Base-by-base conservation (phyloP, 805 yeast species). In the Ogataea siamensis region DNA sequence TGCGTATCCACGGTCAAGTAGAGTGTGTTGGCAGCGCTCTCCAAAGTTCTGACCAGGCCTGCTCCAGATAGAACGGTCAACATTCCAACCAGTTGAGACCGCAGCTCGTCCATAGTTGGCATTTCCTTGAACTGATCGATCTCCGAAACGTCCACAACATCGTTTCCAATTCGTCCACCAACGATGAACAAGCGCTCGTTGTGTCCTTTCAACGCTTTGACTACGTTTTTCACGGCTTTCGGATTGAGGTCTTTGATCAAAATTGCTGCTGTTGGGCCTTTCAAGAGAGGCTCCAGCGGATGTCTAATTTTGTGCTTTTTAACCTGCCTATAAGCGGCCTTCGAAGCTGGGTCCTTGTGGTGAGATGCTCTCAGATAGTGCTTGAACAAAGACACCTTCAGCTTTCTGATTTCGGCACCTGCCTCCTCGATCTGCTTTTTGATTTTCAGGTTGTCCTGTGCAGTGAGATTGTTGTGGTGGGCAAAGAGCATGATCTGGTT, bases 11-110 rank as follows among this genome's bases (percentile, higher is more conserved):
- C 63, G 7, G 94, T 84, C 62, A 87, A 67, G 55, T 86, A 86
- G 51, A 89, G 73, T 41, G 67, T 64, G 47, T 78, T 77, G 11
- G 85, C 64, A n/a, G 86, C 68, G 13, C 83, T 59, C 63, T 83
- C 82, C 56, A 91, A 72, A 12, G 96, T 86, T 64, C 76, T 76
- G 9, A 84, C 94, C 57, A 91, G 72, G 8, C 95, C 95, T 30
- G 87, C 89, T 55, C 97, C 98, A 41, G 95, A 86, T 47, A 86
- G 70, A 40, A 83, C 65, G n/a, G 89, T 80, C 55, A 91, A 75
- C 39, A 87, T 69, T 8, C 95, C 95, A 9, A 83, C 82, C 50
- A 93, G 74, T 71, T 89, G 85, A 7, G 84, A 78, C 41, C 86
- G 93, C 50, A 91, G 67, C 49, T 80, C 79, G 29, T 74, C 78